Evolutionary conservation across 2,329 filamentous ascomycete genomes (phyloP), one percentile per base, ranked within the genome.

Genomic region (Fusarium guadeloupense): DNA sequence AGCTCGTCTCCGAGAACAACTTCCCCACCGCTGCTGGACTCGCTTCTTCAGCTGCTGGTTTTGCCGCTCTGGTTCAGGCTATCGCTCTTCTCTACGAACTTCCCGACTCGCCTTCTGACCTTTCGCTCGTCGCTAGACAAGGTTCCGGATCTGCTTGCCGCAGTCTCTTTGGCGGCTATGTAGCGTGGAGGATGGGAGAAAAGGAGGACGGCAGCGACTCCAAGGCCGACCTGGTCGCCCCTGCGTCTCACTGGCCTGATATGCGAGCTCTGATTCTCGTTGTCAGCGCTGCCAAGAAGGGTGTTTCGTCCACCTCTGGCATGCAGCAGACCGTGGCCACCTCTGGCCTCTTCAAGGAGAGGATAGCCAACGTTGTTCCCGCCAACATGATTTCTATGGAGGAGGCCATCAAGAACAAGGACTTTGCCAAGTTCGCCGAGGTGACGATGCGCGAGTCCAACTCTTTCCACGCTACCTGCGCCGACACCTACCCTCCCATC

Each of bases 271-370:
- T 97, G 34, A 89, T 99, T 60, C 86, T 99, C 20, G 95, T 99
- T 4, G 94, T 90, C 48, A 94, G 89, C 54, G 93, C 93, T 0
- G 92, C 91, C 70, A 97, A 98, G 84, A 99, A 99, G 83, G 93
- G 92, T 58, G 93, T 99, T 23, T 91, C 90, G 48, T 95, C 91
- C 55, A 97, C 93, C 13, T 88, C 91, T 19, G 95, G 95, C 64
- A 99, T 99, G 95, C 96, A 99, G 78, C 91, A 93, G 73, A 99
- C 95, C 0, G 93, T 98, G 13, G 89, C 88, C 13, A 98, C 94
- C 4, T 96, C 92, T 2, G 86, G 88, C n/a, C 83, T 99, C 19
- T 98, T 98, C 80, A 80, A 87, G 65, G 85, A 89, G 66, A 86
- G 95, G 49, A 89, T 92, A 46, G 80, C 85, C 35, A 82, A 83